A percentile compares a stretch with the other conserved stretches of the same genome.
Evolutionary conservation across 2,329 filamentous ascomycete genomes (phyloP).

Genomic region (Fusarium lyarnte): DNA sequence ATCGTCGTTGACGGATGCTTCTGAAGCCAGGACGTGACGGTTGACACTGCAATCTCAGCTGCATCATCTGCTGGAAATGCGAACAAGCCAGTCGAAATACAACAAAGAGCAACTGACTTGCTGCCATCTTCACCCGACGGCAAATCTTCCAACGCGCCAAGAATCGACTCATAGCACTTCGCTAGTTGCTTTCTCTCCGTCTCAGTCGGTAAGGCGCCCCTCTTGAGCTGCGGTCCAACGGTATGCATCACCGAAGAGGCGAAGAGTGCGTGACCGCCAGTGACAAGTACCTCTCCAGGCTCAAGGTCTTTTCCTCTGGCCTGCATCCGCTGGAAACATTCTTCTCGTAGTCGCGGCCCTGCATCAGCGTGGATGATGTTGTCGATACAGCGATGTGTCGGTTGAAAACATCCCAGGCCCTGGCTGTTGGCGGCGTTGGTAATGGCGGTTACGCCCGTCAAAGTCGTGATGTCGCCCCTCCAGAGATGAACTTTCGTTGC

Average conservation of each 20-base stretch:
- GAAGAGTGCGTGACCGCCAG: conserved; percentile 15
- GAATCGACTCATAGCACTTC: conserved; percentile 24
- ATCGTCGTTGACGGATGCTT: conserved; percentile 13
- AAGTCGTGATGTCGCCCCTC: conserved; percentile 38
- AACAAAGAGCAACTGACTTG: conserved; percentile 34
- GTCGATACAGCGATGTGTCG: conserved; percentile 37
- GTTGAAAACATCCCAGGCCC: conserved; percentile 38
- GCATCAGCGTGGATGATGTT: conserved; percentile 38
- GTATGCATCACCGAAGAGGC: conserved; percentile 28
- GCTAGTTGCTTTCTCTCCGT: neutral
- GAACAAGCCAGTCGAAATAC: conserved; percentile 36
- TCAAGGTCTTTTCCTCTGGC: neutral
- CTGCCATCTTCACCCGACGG: neutral
- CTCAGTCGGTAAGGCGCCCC: neutral
- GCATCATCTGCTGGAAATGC: conserved; percentile 33
- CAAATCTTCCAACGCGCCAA: conserved; percentile 10
- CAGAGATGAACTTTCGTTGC: conserved; percentile 11
- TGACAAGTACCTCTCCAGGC: conserved; percentile 24
- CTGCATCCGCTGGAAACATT: conserved; percentile 31
- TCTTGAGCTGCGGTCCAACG: conserved; percentile 24
- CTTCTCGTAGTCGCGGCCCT: conserved; percentile 29
- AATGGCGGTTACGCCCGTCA: conserved; percentile 26
- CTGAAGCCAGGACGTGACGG: conserved; percentile 17
- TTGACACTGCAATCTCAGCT: conserved; percentile 21
- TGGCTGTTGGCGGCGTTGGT: conserved; percentile 38